These are phyloP conservation scores for Physcomitrium patens DNA, from an alignment of 225 moss, liverwort and hornwort genomes.

Conservation along the genomic window DNA sequence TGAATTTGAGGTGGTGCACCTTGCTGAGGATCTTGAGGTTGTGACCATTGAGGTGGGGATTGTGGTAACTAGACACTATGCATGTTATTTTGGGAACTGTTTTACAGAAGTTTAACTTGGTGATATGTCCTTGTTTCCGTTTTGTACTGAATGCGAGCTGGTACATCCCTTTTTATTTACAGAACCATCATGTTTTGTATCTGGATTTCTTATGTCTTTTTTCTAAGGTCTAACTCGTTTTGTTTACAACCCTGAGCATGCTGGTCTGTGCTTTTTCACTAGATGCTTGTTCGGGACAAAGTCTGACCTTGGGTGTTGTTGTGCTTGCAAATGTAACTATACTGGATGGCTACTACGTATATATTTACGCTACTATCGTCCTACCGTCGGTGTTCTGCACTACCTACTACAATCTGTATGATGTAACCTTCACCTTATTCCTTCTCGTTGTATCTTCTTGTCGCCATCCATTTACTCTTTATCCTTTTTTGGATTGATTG, in stretches of 20 bases:
- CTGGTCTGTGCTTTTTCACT: not conserved
- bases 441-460: not conserved
- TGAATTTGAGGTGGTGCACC: not conserved
- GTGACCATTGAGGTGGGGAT: too few relatives aligned
- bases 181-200: not conserved
- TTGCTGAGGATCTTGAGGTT: not conserved
- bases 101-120: too few relatives aligned
- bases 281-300: not conserved
- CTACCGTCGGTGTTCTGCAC: slow-evolving; percentile 47
- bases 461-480: not conserved
- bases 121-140: not conserved
- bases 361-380: slow-evolving; percentile 39
- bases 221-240: too few relatives aligned
- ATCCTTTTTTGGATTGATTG: not conserved
- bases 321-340: slow-evolving; percentile 46
- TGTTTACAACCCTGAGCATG: fast-evolving
- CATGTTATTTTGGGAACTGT: too few relatives aligned
- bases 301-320: slow-evolving; percentile 47
- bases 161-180: fast-evolving
- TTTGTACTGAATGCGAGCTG: not conserved
- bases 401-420: slow-evolving; percentile 49
- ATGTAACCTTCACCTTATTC: slow-evolving; percentile 40
- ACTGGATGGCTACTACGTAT: slow-evolving; percentile 47
- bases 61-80: too few relatives aligned
- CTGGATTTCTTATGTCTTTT: not conserved